Conservation (phyloP, 2,329 filamentous ascomycete genomes). For the Aureobasidium melanogenum region DNA sequence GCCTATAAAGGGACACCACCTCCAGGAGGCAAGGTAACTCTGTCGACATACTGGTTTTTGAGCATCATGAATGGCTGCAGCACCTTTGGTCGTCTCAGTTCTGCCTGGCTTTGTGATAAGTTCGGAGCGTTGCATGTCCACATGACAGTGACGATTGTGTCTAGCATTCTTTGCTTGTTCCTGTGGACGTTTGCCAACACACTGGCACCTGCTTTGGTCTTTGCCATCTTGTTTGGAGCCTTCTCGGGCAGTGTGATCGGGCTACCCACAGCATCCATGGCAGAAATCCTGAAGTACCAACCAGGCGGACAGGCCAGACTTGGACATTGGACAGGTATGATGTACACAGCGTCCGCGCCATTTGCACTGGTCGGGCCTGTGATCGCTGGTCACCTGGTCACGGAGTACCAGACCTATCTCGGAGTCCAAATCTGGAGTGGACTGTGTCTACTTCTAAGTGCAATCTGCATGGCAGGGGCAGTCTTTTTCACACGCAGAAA, state of each 20-base stretch:
- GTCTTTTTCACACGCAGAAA: constrained; percentile 13
- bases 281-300: constrained; percentile 33
- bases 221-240: constrained; percentile 40
- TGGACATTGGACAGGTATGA: constrained; percentile 46
- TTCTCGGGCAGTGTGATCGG: constrained; percentile 43
- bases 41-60: constrained; percentile 41
- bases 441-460: constrained; percentile 31
- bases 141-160: constrained; percentile 31
- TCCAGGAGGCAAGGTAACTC: constrained; percentile 15
- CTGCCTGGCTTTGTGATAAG: constrained; percentile 37
- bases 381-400: constrained; percentile 39
- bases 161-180: constrained; percentile 33
- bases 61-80: constrained; percentile 42
- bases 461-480: constrained; percentile 32
- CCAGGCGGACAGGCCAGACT: constrained; percentile 30
- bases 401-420: constrained; percentile 31
- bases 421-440: constrained; percentile 42
- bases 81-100: constrained; percentile 37
- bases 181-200: constrained; percentile 36
- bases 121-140: constrained; percentile 40
- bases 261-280: constrained; percentile 41
- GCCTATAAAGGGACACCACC: constrained; percentile 27
- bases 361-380: constrained; percentile 40
- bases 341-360: constrained; percentile 39
- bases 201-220: constrained; percentile 33